Base-by-base conservation (phyloP, 192 early-diverging fungal species). In the Coemansia sp. region DNA sequence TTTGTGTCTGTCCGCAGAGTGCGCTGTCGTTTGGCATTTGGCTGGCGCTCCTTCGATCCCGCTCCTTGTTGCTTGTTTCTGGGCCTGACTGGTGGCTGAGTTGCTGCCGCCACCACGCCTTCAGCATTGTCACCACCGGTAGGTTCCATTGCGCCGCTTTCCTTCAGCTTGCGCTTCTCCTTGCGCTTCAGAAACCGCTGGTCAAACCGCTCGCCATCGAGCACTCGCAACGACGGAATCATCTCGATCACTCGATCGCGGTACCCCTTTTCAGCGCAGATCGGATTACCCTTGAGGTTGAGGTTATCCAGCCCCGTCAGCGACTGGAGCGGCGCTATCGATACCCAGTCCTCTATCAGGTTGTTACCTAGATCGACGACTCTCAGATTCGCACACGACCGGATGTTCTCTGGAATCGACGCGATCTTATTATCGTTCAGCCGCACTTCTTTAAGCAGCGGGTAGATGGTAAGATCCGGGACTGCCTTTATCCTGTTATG, bases 361-460 rank as follows among this genome's bases (percentile, higher is more conserved):
- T 94, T 94, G 58, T 84, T 84, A 12, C 90, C 91, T 10, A 94
- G 58, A 71, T 95, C 91, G 42, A 94, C 53, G 26, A 90, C 88
- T 56, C 88, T 88, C 38, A 95, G 72, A 12, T 82, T 77, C 25
- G 47, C 70, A 66, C 85, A 85, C 28, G 65, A 43, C 42, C 85
- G 62, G 5, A 90, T 66, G 16, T 84, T 69, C 35, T 89, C 88
- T 9, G 88, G 87, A 12, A 91, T 69, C 3, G 75, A 66, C 26
- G 77, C 33, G 43, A 95, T 84, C 57, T 86, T 86, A 80, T 94
- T 94, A 66, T 94, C 87, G 59, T 87, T 88, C 45, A 95, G 67
- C 41, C 92, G 72, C 23, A 94, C 66, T 65, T 95, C 92, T 65
- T 88, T 86, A 3, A 95, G 76, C 35, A 82, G 42, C 0, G 82